phyloP scores from a whole-genome alignment of 148 eudicot species.

The Nyssa sinensis region DNA sequence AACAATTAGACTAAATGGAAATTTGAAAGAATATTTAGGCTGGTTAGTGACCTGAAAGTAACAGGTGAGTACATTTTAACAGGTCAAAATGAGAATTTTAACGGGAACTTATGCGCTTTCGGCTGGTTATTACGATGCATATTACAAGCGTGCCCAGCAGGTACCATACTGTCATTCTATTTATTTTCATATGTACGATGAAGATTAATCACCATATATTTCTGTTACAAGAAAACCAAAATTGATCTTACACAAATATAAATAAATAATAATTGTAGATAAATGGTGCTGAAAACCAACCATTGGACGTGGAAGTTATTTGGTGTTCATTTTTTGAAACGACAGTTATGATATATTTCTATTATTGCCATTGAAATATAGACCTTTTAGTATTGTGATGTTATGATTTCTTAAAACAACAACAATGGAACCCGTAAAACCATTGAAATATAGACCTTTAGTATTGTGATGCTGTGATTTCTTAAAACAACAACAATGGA shows the following conservation, averaged over 20 bases:
- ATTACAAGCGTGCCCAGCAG: constrained; percentile 99
- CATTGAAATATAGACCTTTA: too few species aligned
- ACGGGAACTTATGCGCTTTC: constrained; percentile 99
- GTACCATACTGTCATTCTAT: constrained; percentile 26
- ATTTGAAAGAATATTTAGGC: not conserved
- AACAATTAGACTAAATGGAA: not conserved
- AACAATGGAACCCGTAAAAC: too few species aligned
- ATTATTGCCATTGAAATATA: too few species aligned
- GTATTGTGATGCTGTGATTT: not conserved
- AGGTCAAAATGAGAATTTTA: constrained; percentile 95
- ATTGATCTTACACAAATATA: not conserved
- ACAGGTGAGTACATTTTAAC: constrained; percentile 19
- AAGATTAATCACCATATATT: not conserved
- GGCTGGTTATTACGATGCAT: constrained; percentile 98
- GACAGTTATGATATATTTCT: too few species aligned
- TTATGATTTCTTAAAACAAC: too few species aligned
- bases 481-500: not conserved
- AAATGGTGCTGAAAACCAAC: not conserved
- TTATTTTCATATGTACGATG: not conserved
- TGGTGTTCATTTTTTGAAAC: too few species aligned
- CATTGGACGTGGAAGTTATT: too few species aligned
- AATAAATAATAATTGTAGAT: not conserved
- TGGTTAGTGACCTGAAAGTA: not conserved
- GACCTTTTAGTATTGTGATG: too few species aligned
- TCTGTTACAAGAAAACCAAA: not conserved